phyloP scores from a whole-genome alignment of 805 yeast genomes.

The Saccharomycopsis schoenii region DNA sequence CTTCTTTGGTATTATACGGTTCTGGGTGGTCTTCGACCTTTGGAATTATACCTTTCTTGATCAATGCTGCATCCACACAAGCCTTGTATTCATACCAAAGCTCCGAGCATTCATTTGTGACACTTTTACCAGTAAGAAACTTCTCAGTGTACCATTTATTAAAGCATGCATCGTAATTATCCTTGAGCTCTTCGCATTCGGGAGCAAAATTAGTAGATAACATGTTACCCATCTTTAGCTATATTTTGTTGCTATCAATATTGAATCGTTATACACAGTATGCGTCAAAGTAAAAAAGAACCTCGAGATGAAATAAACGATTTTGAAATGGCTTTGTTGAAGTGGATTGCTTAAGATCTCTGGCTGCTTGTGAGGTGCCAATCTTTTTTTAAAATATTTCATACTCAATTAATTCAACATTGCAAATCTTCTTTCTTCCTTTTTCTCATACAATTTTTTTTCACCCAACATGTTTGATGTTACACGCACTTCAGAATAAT shows the following conservation, averaged over 20 bases:
- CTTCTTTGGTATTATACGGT: not conserved
- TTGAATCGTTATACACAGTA: too few relatives aligned
- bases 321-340: too few relatives aligned
- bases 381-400: too few relatives aligned
- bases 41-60: constrained; percentile 1
- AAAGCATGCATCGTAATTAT: constrained; percentile 85
- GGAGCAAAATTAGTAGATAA: constrained; percentile 93
- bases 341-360: too few relatives aligned
- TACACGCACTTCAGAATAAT: too few relatives aligned
- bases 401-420: too few relatives aligned
- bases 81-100: constrained; percentile 81
- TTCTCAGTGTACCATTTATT: constrained; percentile 90
- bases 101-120: constrained; percentile 81
- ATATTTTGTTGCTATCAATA: not conserved
- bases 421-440: too few relatives aligned
- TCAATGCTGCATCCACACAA: constrained; percentile 60
- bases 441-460: too few relatives aligned
- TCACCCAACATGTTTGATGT: too few relatives aligned
- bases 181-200: constrained; percentile 83
- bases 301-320: too few relatives aligned
- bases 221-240: constrained; percentile 48
- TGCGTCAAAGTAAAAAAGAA: too few relatives aligned
- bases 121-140: constrained; percentile 39
- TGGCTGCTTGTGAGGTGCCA: too few relatives aligned
- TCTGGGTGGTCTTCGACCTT: not conserved